Base-by-base conservation (phyloP, 1,284 basidiomycete genomes). In the Apiotrichum montevideense region DNA sequence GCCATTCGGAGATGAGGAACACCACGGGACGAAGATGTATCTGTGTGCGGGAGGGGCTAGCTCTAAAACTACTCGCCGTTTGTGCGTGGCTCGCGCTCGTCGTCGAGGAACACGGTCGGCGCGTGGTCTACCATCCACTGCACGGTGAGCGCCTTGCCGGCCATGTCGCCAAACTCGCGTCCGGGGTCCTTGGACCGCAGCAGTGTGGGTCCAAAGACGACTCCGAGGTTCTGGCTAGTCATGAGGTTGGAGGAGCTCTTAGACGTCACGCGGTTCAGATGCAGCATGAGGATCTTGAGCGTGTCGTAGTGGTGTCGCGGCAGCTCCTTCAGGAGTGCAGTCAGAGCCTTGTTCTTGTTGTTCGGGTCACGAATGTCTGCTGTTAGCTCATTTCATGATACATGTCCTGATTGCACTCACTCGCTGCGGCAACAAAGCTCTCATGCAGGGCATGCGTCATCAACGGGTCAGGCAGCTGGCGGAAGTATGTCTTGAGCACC, bases 151-250 rank as follows among this genome's bases (percentile, higher is more conserved):
- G 93, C 90, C 77, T 95, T 97, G 60, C 91, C 90, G 10, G 91
- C 93, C 74, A 73, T 72, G 72, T 98, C 93, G 61, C 86, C 88
- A 78, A 97, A 97, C 76, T 98, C 95, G 39, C 89, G 85, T 41
- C 83, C 82, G 5, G 89, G 86, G 71, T 95, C 88, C 37, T 83
- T 82, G 1, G 92, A 95, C 59, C 90, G 85, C 85, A 98, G 90
- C 29, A 98, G 80, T 0, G 95, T 98, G 6, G 95, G 92, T 96
- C 96, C 96, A 79, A 98, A 98, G 44, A 99, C 93, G n/a, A 98
- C 92, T n/a, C 96, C 96, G 21, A 99, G 79, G 69, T 98, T 99
- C 62, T 92, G 84, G 3, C 91, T 87, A 51, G 86, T 92, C 96
- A 99, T 98, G 53, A 93, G 81, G 74, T 98, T 99, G 58, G 81